Base-by-base conservation (phyloP, 2,329 filamentous ascomycete genomes). In the Orbilia brochopaga region DNA sequence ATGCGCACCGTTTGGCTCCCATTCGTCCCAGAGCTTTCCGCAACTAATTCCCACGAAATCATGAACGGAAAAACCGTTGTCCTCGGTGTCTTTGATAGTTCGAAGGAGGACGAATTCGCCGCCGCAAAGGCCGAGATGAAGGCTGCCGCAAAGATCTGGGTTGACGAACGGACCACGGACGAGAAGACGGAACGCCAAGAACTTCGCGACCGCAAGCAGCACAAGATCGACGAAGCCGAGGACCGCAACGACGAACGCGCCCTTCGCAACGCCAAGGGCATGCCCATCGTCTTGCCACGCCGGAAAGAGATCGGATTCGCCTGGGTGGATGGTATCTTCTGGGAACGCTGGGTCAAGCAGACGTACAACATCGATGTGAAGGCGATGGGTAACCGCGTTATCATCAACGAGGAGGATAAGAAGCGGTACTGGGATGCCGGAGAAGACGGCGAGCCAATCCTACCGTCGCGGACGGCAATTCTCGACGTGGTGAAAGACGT, bases 361-460 rank as follows among this genome's bases (percentile, higher is more conserved):
- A 97, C 93, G 0, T 99, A 96, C 78, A 93, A 93, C 61, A 89
- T 97, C 75, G 90, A 95, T 76, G 88, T 94, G 32, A 83, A 83
- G 73, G 88, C 85, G 78, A 88, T 94, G 74, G 92, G 93, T 53
- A 94, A 97, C 79, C 87, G 91, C 74, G 90, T 99, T 62, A 89
- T 99, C 69, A 94, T 99, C 81, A 97, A 97, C 76, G 94, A 99
- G 77, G 91, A 97, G 83, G 92, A 96, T 91, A 92, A 91, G 81
- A 92, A 90, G 76, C 88, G 90, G 74, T 99, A 96, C 82, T 99
- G 94, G 94, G 94, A 99, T 78, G 87, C 85, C 32, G 96, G 92
- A 52, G 88, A 89, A 73, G 94, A 91, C 1, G 93, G 92, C 75
- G 93, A 94, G 80, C 86, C 89, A 74, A 97, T 99, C 78, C 88